phyloP scores from a whole-genome alignment of 768 basidiomycete genomes.

The Dioszegia aurantiaca region DNA sequence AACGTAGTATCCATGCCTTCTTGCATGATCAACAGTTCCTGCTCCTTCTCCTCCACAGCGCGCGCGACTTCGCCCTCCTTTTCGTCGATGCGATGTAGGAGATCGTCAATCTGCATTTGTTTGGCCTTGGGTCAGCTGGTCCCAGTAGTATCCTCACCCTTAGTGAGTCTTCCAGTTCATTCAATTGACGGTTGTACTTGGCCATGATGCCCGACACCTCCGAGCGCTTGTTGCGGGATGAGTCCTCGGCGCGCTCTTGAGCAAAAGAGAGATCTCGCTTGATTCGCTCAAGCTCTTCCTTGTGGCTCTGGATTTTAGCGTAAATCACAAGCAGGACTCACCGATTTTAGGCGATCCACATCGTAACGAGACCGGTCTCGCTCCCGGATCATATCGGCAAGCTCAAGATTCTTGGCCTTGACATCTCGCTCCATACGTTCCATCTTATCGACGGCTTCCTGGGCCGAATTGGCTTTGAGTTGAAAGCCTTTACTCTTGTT shows the following conservation, averaged over 20 bases:
- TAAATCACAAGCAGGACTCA: slow-evolving; percentile 34
- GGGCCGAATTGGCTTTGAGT: slow-evolving; percentile 94
- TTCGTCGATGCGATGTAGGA: slow-evolving; percentile 74
- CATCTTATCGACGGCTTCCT: slow-evolving; percentile 97
- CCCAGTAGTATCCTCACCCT: slow-evolving; percentile 59
- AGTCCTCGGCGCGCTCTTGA: slow-evolving; percentile 96
- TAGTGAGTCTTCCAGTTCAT: slow-evolving; percentile 93
- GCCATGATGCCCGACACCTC: slow-evolving; percentile 82
- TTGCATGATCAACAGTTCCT: slow-evolving; percentile 91
- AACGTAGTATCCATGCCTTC: slow-evolving; percentile 93
- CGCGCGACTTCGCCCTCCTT: slow-evolving; percentile 73
- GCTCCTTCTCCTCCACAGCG: slow-evolving; percentile 89
- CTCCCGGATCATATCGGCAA: slow-evolving; percentile 98
- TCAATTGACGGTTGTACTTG: slow-evolving; percentile 93
- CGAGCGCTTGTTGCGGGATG: slow-evolving; percentile 81
- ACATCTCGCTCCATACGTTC: slow-evolving; percentile 97
- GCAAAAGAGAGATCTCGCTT: slow-evolving; percentile 90
- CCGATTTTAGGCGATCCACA: slow-evolving; percentile 83
- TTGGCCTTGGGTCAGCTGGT: slow-evolving; percentile 63
- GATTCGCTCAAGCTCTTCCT: slow-evolving; percentile 88
- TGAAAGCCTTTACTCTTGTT: slow-evolving; percentile 96
- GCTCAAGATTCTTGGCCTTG: slow-evolving; percentile 96
- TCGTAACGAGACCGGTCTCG: slow-evolving; percentile 94
- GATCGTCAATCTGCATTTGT: slow-evolving; percentile 93
- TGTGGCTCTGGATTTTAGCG: slow-evolving; percentile 63